These are phyloP conservation scores for Botrytis aclada DNA, from an alignment of 2,329 filamentous ascomycete genomes.

Conservation along the genomic window DNA sequence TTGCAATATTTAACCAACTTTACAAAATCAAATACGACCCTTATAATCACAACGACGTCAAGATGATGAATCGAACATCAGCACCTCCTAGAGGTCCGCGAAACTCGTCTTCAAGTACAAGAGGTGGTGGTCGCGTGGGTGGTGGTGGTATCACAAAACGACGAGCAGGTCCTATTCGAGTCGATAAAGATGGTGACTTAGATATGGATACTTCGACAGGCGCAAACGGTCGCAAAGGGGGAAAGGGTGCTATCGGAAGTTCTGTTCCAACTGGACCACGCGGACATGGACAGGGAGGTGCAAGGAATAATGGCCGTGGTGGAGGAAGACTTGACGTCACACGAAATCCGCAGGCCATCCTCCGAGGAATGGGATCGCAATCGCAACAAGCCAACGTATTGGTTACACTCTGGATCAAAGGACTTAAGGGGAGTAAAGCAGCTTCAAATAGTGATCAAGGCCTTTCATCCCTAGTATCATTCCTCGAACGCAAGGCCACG, in stretches of 20 bases:
- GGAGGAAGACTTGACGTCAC: slow-evolving; percentile 36
- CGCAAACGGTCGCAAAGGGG: slow-evolving; percentile 31
- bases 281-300: slow-evolving; percentile 33
- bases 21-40: background rate
- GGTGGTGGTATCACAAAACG: slow-evolving; percentile 51
- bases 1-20: background rate
- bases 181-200: slow-evolving; percentile 61
- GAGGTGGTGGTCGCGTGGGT: slow-evolving; percentile 34
- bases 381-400: slow-evolving; percentile 35
- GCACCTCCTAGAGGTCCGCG: slow-evolving; percentile 33
- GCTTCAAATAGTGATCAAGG: slow-evolving; percentile 64
- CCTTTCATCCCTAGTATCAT: slow-evolving; percentile 60
- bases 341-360: slow-evolving; percentile 35
- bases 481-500: slow-evolving; percentile 68
- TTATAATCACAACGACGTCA: background rate
- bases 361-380: slow-evolving; percentile 41
- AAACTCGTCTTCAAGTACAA: slow-evolving; percentile 32
- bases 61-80: slow-evolving; percentile 25
- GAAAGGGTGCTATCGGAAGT: slow-evolving; percentile 29
- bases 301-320: slow-evolving; percentile 35
- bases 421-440: slow-evolving; percentile 67
- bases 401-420: slow-evolving; percentile 48
- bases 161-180: slow-evolving; percentile 39
- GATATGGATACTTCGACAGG: slow-evolving; percentile 50
- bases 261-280: slow-evolving; percentile 22